Conservation (phyloP, 2,329 filamentous ascomycete species). For the Alternaria viburni region DNA sequence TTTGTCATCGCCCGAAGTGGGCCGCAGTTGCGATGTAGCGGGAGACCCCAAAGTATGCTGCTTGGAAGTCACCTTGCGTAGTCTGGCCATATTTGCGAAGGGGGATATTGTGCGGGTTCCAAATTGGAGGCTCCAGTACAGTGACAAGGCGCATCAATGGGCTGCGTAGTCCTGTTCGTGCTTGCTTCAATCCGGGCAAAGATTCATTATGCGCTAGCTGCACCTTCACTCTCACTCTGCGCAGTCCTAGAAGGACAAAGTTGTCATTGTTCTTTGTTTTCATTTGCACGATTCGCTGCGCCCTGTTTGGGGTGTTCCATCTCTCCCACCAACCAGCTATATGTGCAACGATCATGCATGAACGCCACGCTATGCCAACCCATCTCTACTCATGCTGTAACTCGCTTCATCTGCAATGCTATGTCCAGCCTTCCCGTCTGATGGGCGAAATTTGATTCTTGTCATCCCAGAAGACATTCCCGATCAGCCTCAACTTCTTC, state of each 20-base stretch:
- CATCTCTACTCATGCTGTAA: neutral
- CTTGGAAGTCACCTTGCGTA: neutral
- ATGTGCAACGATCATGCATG: neutral
- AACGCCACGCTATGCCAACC: neutral
- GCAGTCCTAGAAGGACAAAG: neutral
- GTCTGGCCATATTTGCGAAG: neutral
- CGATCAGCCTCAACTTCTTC: neutral
- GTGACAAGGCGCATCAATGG: neutral
- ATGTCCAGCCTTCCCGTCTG: neutral
- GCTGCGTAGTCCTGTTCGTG: neutral
- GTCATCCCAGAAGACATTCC: neutral
- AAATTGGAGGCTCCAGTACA: neutral
- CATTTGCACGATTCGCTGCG: neutral
- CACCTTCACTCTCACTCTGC: neutral
- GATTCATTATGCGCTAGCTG: neutral
- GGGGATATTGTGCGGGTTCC: neutral
- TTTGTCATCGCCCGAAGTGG: conserved; percentile 15
- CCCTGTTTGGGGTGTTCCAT: neutral
- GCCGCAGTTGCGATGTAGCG: neutral
- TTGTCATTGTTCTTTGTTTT: neutral
- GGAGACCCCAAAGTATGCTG: neutral
- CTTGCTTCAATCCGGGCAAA: neutral
- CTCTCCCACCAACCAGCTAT: neutral
- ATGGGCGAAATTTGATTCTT: neutral
- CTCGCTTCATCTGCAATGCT: neutral